Base-by-base conservation (phyloP, 495 filamentous ascomycete species). In the Cryomyces minteri region DNA sequence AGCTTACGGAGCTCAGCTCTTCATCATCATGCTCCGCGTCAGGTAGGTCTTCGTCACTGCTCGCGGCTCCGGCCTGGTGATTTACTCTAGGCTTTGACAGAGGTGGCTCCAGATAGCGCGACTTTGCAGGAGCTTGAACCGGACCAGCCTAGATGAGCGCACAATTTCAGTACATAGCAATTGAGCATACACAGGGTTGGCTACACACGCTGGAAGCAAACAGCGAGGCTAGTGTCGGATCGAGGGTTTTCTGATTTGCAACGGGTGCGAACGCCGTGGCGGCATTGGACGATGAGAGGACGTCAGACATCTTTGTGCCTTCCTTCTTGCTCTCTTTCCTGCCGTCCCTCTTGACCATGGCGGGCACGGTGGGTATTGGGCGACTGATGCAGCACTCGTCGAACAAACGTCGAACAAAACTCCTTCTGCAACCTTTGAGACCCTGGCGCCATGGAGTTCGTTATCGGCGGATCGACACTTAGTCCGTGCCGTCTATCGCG, bases 151-250 rank as follows among this genome's bases (percentile, higher is more conserved):
- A 59, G 18, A 2, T 25, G 18, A 25, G 18, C 2, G 18, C 18
- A 25, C 2, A 25, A 2, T 25, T 25, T 25, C 18, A 25, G 18
- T 25, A 25, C 18, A 25, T 25, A 25, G 18, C 18, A 1, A 25
- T 25, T 25, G 18, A 25, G 18, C 18, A 25, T 25, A 25, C 18
- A 25, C 18, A 25, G 18, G 18, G 18, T 25, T 25, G 18, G 18
- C 18, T 25, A 25, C 81, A 62, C 67, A 90, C 86, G 66, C 83
- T 88, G 30, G 72, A 67, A 31, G 80, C 70, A 62, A 95, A 95
- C 29, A 95, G 70, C 41, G 82, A 80, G 49, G 81, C 76, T 51
- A 95, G 56, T 44, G 69, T 62, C 49, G 83, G 80, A 65, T 95
- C 84, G 51, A 92, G 68, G 49, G 71, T 46, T 29, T 61, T 57